Base-by-base conservation (phyloP, 805 yeast species). In the Ascoidea tarda region DNA sequence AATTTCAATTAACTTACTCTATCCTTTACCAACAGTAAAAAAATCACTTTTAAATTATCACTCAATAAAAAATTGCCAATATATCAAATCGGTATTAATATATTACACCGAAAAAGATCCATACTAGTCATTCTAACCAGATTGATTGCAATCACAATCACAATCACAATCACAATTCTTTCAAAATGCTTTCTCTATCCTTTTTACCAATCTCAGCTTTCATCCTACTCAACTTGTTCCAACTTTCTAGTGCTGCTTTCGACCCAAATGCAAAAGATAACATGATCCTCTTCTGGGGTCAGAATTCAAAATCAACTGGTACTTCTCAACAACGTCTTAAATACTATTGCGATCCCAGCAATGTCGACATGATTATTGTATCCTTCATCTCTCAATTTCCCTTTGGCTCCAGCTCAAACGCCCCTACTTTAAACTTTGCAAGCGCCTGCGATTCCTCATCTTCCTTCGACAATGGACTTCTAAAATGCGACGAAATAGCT, bases 281-380 rank as follows among this genome's bases (percentile, higher is more conserved):
- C 53, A 72, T 81, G 38, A 87, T 79, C 16, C 66, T 79, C 6
- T 82, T 82, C 66, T 82, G 87, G 87, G 87, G 88, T 52, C 87
- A 82, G 63, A 70, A 72, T 58, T 74, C 82, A n/a, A 21, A 21
- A 21, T 21, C 28, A 21, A 21, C 28, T 21, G 76, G 71, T 14
- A 78, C 78, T 5, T 59, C 64, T 32, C 78, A 76, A 60, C 62
- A 71, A 53, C 58, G 67, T 12, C 67, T 77, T 8, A 68, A 72
- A 5, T 63, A 66, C 53, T 81, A 81, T 68, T 82, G 89, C 67
- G 66, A 66, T 48, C 66, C 71, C 49, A 71, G 73, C 51, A 66
- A 74, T 33, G 83, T 79, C 16, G 87, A 81, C 52, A 61, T 67
- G 56, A 50, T 46, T 54, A 55, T 46, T 51, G 57, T 48, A 10